These are phyloP conservation scores for Microcyclospora pomicola DNA, from an alignment of 2,329 filamentous ascomycete genomes.

Conservation along the genomic window DNA sequence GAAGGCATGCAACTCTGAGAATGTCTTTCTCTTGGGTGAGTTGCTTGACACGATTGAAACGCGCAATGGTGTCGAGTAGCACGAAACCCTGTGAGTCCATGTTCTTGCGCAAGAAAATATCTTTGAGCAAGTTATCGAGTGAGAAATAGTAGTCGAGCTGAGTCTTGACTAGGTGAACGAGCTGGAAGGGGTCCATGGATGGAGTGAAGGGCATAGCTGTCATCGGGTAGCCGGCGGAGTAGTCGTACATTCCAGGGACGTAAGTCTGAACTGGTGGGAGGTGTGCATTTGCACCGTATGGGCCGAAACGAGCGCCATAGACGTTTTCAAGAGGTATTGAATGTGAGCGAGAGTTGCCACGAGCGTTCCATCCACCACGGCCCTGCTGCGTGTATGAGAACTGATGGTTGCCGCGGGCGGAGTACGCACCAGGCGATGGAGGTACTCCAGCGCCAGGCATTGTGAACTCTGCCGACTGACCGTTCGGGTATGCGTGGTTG, in stretches of 20 bases:
- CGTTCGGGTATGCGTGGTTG: slow-evolving; percentile 9
- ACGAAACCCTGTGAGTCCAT: slow-evolving; percentile 97
- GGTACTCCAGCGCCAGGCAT: slow-evolving; percentile 9
- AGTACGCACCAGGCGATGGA: slow-evolving; percentile 17
- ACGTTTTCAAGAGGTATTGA: slow-evolving; percentile 44
- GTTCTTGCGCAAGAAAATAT: slow-evolving; percentile 70
- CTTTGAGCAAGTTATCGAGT: slow-evolving; percentile 86
- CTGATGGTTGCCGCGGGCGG: slow-evolving; percentile 16
- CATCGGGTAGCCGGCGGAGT: slow-evolving; percentile 16
- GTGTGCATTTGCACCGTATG: slow-evolving; percentile 20
- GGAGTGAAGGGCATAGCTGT: slow-evolving; percentile 42
- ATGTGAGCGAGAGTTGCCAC: slow-evolving; percentile 43
- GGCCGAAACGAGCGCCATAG: slow-evolving; percentile 29
- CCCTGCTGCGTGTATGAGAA: slow-evolving; percentile 20
- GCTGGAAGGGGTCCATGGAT: slow-evolving; percentile 43
- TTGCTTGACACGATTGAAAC: slow-evolving; percentile 72
- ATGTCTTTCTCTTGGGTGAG: slow-evolving; percentile 59
- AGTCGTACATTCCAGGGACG: slow-evolving; percentile 38
- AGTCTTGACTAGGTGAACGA: slow-evolving; percentile 45
- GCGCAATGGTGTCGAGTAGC: slow-evolving; percentile 59
- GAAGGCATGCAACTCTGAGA: slow-evolving; percentile 60
- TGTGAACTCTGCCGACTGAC: slow-evolving; percentile 13
- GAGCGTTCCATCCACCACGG: slow-evolving; percentile 28
- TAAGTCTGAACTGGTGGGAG: slow-evolving; percentile 34
- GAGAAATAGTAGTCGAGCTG: slow-evolving; percentile 89